These are phyloP conservation scores for Trichothecium sympodiale DNA, from an alignment of 2,329 filamentous ascomycete genomes.

Conservation along the genomic window DNA sequence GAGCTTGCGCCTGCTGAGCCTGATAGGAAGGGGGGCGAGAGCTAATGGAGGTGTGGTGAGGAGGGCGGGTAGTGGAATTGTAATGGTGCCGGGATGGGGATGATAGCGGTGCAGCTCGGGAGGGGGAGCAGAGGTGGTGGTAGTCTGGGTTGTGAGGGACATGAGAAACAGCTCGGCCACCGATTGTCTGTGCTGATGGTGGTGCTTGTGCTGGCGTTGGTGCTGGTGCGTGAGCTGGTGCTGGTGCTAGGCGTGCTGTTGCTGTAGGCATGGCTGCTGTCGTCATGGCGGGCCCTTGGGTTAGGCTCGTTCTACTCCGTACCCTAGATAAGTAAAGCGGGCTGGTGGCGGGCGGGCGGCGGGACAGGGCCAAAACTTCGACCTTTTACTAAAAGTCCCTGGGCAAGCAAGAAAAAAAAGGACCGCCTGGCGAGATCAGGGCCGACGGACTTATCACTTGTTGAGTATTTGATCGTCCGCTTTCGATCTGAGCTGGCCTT, in stretches of 20 bases:
- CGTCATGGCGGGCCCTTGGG: too few relatives aligned
- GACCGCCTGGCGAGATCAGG: too few relatives aligned
- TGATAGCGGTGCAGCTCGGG: conserved; percentile 5
- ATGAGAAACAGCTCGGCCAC: too few relatives aligned
- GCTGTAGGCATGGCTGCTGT: not conserved
- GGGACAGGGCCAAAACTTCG: too few relatives aligned
- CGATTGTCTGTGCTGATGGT: not conserved
- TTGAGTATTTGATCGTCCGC: too few relatives aligned
- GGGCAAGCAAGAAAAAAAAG: too few relatives aligned
- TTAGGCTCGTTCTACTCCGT: too few relatives aligned
- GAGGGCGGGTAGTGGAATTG: conserved; percentile 19
- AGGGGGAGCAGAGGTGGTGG: conserved; percentile 2
- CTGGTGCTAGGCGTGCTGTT: not conserved
- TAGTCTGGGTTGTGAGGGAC: not conserved
- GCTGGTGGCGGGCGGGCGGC: not conserved
- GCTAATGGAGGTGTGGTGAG: conserved; percentile 4
- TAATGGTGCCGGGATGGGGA: conserved; percentile 23
- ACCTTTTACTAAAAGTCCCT: too few relatives aligned
- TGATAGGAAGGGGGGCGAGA: conserved; percentile 7
- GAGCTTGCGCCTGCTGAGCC: conserved; percentile 6
- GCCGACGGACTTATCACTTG: too few relatives aligned
- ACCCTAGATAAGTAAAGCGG: conserved; percentile 7
- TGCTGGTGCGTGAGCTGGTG: not conserved
- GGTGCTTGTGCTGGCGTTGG: not conserved
- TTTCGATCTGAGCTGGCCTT: too few relatives aligned